Conservation (phyloP, 2,329 filamentous ascomycete species). For the Paraphaeosphaeria minitans region DNA sequence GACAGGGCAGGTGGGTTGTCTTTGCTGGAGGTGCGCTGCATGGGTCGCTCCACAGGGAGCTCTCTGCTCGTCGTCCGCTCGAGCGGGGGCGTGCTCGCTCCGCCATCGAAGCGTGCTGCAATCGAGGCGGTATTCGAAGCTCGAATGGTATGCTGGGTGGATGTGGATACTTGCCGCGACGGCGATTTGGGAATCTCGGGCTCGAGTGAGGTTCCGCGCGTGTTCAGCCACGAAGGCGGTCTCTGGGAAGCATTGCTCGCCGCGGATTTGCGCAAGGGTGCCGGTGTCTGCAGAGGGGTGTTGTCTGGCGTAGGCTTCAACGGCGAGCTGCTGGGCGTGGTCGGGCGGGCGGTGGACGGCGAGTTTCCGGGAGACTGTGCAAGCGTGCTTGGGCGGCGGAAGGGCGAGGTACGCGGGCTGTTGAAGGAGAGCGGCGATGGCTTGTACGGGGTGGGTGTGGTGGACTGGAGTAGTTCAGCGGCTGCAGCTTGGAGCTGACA, state of each 20-base stretch:
- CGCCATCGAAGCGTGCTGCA: conserved; percentile 45
- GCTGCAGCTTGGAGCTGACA: background rate
- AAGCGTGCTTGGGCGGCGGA: conserved; percentile 50
- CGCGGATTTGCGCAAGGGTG: conserved; percentile 37
- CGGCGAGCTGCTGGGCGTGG: conserved; percentile 49
- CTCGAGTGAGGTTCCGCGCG: conserved; percentile 32
- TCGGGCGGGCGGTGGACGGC: conserved; percentile 46
- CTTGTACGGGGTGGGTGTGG: conserved; percentile 45
- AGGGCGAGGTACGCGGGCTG: conserved; percentile 52
- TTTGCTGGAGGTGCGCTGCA: conserved; percentile 49
- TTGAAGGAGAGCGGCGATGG: conserved; percentile 53
- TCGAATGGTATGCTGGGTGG: conserved; percentile 28
- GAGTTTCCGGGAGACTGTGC: conserved; percentile 37
- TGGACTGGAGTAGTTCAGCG: conserved; percentile 30
- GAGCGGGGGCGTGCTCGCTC: conserved; percentile 35
- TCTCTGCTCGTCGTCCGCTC: conserved; percentile 1
- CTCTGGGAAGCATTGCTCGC: conserved; percentile 42
- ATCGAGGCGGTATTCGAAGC: conserved; percentile 37
- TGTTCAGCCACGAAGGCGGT: conserved; percentile 45
- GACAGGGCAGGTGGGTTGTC: background rate
- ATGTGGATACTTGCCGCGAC: conserved; percentile 26
- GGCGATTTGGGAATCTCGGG: conserved; percentile 40
- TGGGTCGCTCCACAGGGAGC: conserved; percentile 31
- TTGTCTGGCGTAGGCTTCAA: conserved; percentile 42
- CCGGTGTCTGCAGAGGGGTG: conserved; percentile 30